Base-by-base conservation (phyloP, 2,329 filamentous ascomycete species). In the Colletotrichum sublineola region DNA sequence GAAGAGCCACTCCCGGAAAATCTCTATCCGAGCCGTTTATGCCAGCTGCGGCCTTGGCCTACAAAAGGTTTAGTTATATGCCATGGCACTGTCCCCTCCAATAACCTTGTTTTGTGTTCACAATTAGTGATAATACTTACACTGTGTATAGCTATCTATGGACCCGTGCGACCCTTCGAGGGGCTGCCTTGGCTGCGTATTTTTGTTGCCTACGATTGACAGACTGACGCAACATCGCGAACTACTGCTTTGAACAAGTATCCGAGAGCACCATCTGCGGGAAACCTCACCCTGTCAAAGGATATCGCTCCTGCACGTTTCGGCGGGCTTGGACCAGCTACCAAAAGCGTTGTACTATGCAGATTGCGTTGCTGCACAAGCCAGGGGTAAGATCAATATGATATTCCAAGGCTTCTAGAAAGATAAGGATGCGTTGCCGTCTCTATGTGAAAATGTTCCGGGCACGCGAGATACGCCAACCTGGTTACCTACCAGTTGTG, bases 391-490 rank as follows among this genome's bases (percentile, higher is more conserved):
- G n/a, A 36, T 71, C 18, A 50, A 53, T 60, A 73, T 53, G 40
- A 53, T 63, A 20, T 18, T 67, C 62, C 9, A 50, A 29, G 70
- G 67, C 71, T 73, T 73, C 71, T 71, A 73, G 71, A 73, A 73
- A 57, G 58, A 58, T 5, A 36, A 58, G 40, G 40, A 31, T 67
- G 33, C 33, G 42, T 20, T 29, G 33, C 20, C 31, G 33, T 29
- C 24, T 15, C 18, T 38, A 20, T 42, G 52, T 63, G 68, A 63
- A 33, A 40, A 71, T 33, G 9, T 44, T 15, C 52, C n/a, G 36
- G 36, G 42, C 40, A 63, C 60, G 56, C 62, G 63, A 63, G 48
- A 71, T 73, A 67, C 62, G 62, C 36, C 36, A 48, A 29, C 53
- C 46, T 31, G 44, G 42, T 40, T 67, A 67, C 71, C 67, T 73